Evolutionary conservation across 2,329 filamentous ascomycete genomes (phyloP), one percentile per base, ranked within the genome.

Genomic region (Sporothrix euskadiensis): DNA sequence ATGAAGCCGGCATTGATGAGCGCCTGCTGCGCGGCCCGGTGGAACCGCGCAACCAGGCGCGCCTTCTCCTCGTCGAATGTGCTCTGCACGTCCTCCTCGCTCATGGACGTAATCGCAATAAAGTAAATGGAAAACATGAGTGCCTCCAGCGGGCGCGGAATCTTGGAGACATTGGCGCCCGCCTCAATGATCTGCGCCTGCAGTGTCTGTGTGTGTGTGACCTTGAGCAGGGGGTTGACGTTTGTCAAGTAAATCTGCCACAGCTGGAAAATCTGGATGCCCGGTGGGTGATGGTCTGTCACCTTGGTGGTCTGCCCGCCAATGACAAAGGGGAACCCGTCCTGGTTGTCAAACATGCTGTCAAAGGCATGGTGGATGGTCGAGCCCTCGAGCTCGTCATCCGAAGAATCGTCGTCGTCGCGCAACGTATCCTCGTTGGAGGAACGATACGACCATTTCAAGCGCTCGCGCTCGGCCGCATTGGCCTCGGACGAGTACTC

Each of bases 171-270:
- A 71, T 89, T 84, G 3, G 86, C 85, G 49, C 86, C 86, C 8
- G 89, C 89, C 73, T 90, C 88, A 69, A 92, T 87, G 54, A 93
- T 86, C 71, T 86, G 86, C n/a, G 82, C 83, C 78, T 92, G 90
- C 0, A 92, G 81, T 0, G 86, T 91, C 0, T 90, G 89, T 0
- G 88, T 87, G 78, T 93, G 91, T 0, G 88, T 90, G 73, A 92
- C 84, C 78, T 92, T 92, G 65, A 92, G 83, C 6, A 93, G 79
- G 0, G 90, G 89, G 76, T 92, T 89, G 76, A 92, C 88, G 77
- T 92, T 92, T 75, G 89, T 87, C 57, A 92, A 85, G 78, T 91
- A 93, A 19, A 88, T 85, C 80, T 92, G 90, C 90, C 91, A 93
- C 22, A 91, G 82, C 76, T 88, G 85, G 74, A 90, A 87, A 71